These are phyloP conservation scores for Penicillium nordicum DNA, from an alignment of 2,329 filamentous ascomycete species.

Conservation along the genomic window DNA sequence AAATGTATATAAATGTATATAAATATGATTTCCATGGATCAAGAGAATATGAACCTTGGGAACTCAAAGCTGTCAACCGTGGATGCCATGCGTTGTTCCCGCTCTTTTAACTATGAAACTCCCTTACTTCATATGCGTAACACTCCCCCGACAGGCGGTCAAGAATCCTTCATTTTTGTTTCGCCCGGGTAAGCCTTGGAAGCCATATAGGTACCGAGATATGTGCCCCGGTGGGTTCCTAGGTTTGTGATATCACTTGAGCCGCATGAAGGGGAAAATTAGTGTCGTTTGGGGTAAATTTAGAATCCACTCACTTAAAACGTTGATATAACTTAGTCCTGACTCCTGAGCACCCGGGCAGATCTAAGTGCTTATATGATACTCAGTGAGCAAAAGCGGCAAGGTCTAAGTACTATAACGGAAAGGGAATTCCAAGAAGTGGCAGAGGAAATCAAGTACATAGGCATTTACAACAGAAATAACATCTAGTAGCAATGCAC, in stretches of 20 bases:
- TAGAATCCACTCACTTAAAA: neutral
- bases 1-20: neutral
- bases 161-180: neutral
- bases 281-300: neutral
- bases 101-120: constrained; percentile 2
- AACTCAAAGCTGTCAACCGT: neutral
- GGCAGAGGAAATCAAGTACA: no score
- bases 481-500: no score
- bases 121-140: constrained; percentile 3
- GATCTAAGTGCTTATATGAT: no score
- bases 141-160: neutral
- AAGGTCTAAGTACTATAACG: no score
- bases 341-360: no score
- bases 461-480: no score
- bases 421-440: no score
- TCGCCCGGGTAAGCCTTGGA: neutral
- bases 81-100: neutral
- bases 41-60: neutral
- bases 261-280: neutral
- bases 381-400: no score
- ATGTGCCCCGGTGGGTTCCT: no score
- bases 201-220: no score
- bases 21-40: constrained; percentile 1
- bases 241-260: neutral
- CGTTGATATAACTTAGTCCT: no score